Evolutionary conservation across 2,329 filamentous ascomycete genomes (phyloP).

Genomic region (Ophiocordyceps australis): DNA sequence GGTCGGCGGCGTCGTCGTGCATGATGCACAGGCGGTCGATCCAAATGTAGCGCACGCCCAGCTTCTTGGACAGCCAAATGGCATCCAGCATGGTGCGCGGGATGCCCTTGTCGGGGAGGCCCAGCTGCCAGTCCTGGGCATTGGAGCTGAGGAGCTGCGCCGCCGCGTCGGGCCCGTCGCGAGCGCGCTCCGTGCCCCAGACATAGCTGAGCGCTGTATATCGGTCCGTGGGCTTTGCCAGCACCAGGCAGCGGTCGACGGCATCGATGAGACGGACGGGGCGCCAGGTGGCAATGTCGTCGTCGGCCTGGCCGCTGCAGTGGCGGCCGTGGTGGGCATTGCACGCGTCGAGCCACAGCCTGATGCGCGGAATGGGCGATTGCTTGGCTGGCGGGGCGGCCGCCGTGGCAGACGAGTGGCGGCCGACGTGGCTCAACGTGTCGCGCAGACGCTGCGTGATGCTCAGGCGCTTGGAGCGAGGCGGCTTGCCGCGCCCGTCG

Average conservation of each 20-base stretch:
- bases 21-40: slow-evolving; percentile 25
- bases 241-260: slow-evolving; percentile 18
- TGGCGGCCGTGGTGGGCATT: slow-evolving; percentile 21
- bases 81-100: slow-evolving; percentile 23
- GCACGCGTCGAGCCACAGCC: slow-evolving; percentile 24
- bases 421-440: slow-evolving; percentile 14
- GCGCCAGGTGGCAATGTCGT: slow-evolving; percentile 14
- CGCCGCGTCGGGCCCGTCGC: slow-evolving; percentile 8
- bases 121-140: slow-evolving; percentile 15
- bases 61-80: slow-evolving; percentile 23
- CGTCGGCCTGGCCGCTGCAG: slow-evolving; percentile 12
- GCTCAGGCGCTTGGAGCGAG: slow-evolving; percentile 19
- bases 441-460: slow-evolving; percentile 19
- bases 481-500: slow-evolving; percentile 8
- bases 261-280: slow-evolving; percentile 22
- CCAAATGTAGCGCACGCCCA: slow-evolving; percentile 25
- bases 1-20: slow-evolving; percentile 21
- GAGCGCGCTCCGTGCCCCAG: slow-evolving; percentile 14
- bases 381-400: slow-evolving; percentile 11
- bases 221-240: slow-evolving; percentile 16
- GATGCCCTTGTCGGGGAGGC: slow-evolving; percentile 17
- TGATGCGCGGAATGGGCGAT: slow-evolving; percentile 18
- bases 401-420: slow-evolving; percentile 11
- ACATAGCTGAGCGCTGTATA: slow-evolving; percentile 29
- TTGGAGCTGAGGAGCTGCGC: slow-evolving; percentile 17